Conservation (phyloP, 352 stramenopile species). For the Discostella stelligera region DNA sequence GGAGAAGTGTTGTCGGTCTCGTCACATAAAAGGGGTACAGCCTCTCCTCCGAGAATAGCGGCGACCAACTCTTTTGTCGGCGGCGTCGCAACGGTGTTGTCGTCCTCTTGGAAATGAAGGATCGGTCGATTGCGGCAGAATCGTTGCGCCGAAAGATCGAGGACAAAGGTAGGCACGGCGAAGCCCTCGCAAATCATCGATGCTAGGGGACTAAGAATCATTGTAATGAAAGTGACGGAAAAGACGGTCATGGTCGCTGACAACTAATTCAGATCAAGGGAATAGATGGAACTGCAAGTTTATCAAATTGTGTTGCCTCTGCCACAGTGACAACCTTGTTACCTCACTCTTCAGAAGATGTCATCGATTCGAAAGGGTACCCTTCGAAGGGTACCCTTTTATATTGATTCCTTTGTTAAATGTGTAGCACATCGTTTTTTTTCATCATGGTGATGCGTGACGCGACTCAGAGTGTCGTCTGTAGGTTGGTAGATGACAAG, state of each 20-base stretch:
- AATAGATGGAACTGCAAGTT: not conserved
- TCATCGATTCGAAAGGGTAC: no score
- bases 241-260: not conserved
- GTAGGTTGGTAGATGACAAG: no score
- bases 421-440: no score
- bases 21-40: not conserved
- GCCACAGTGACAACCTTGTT: no score
- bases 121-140: not conserved
- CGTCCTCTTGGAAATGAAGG: slow-evolving; percentile 2
- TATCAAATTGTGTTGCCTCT: not conserved
- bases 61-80: not conserved
- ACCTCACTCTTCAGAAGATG: no score
- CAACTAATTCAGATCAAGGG: not conserved
- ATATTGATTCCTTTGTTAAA: not conserved
- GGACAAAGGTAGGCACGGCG: not conserved
- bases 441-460: no score
- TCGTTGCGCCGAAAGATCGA: not conserved
- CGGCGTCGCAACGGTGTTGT: not conserved
- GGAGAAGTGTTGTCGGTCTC: not conserved
- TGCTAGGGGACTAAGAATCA: not conserved
- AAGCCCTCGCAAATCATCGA: not conserved
- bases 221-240: not conserved
- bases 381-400: not conserved
- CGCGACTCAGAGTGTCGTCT: no score
- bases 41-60: not conserved